Base-by-base conservation (phyloP, 2,329 filamentous ascomycete genomes). In the Lecanosticta acicola region DNA sequence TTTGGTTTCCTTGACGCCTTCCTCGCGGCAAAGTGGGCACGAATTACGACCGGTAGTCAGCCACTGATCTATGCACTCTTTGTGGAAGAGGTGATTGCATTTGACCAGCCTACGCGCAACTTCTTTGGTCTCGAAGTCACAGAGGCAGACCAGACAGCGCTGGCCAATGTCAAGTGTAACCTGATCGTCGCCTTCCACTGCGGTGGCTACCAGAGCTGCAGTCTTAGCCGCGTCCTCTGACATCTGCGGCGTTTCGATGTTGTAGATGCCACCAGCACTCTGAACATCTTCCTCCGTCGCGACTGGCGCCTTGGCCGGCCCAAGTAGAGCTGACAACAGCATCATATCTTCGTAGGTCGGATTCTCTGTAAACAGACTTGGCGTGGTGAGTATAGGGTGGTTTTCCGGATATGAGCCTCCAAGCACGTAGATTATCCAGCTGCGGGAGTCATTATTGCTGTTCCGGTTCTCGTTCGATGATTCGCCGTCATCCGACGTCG, bases 271-370 rank as follows among this genome's bases (percentile, higher is more conserved):
- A 16, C 79, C 78, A 13, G 82, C 79, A 36, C 75, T 73, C 41
- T 76, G 75, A 19, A 85, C 72, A 56, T 85, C 82, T 45, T 80
- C 77, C 50, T 80, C 75, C 45, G 74, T 79, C 14, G 81, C 81
- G 41, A 85, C 82, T 2, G 81, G 81, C 2, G 81, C 81, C 59
- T 85, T 85, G 3, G 77, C 81, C 39, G 82, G 81, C 1, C 81
- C 82, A 13, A 85, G 68, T 9, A 85, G 71, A 10, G 80, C 80
- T 10, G 80, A 83, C 3, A 85, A 71, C 36, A 85, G 68, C 61
- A 84, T 77, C 81, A 85, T 85, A 55, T 85, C 81, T 64, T 85
- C 81, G 58, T 85, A 85, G 1, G 81, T 84, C 1, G 81, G 81
- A 41, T 81, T 80, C 65, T 85, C 81, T 14, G 81, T 85, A 61